Evolutionary conservation across 139 green algal species (phyloP).

Genomic region (Coccomyxa sp.): DNA sequence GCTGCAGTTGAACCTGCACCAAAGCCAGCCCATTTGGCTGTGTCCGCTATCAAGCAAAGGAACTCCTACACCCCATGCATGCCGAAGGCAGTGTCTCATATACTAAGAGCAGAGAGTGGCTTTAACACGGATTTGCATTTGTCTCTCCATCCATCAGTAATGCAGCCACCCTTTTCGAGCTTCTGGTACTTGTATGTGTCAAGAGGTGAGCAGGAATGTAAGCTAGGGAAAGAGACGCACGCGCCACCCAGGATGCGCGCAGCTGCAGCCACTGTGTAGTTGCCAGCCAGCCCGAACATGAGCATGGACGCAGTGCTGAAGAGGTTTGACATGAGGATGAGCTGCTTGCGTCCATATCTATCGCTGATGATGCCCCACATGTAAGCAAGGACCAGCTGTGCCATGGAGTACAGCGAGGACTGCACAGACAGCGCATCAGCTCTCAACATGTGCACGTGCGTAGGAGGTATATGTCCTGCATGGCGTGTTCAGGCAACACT

Average conservation of each 20-base stretch:
- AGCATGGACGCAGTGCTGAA: neutral
- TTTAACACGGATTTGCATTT: no score
- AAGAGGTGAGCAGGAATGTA: no score
- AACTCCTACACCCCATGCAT: neutral
- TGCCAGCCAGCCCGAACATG: neutral
- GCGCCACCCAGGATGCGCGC: neutral
- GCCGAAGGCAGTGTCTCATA: no score
- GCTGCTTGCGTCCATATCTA: neutral
- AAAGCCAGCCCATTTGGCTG: neutral
- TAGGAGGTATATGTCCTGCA: neutral
- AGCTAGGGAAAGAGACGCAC: neutral
- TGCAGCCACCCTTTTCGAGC: no score
- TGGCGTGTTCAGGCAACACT: neutral
- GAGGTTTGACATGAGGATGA: neutral
- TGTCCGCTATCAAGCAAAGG: neutral
- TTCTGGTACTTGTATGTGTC: no score
- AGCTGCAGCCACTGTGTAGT: neutral
- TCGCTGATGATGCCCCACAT: neutral
- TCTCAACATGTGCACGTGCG: neutral
- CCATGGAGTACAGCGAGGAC: neutral
- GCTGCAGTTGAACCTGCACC: neutral
- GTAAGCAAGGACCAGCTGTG: neutral
- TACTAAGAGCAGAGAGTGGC: no score
- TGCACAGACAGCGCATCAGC: neutral
- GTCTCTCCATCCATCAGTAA: no score